Evolutionary conservation across 257 asterid genomes (phyloP).

Genomic region (Jacaranda copaia): DNA sequence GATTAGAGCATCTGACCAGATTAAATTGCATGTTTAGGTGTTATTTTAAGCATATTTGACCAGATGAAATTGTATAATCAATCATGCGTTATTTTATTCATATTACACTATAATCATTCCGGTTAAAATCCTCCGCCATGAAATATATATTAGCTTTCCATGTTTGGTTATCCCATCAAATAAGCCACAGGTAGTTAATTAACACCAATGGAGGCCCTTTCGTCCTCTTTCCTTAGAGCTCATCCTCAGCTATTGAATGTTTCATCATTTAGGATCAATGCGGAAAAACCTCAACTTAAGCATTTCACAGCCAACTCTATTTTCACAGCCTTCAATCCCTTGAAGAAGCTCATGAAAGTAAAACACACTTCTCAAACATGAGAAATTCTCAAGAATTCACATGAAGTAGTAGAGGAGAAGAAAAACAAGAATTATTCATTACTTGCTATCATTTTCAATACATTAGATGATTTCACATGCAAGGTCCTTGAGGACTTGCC

Average conservation of each 20-base stretch:
- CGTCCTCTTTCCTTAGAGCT: constrained; percentile 46
- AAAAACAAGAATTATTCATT: neutral
- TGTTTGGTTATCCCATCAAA: no score
- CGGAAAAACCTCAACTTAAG: neutral
- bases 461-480: constrained; percentile 33
- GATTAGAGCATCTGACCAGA: no score
- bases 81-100: no score
- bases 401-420: neutral
- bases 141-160: no score
- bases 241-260: neutral
- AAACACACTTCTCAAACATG: neutral
- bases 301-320: neutral
- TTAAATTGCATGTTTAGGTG: no score
- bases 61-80: no score
- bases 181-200: no score
- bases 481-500: constrained; percentile 43
- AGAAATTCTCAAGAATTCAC: constrained; percentile 10
- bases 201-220: constrained; percentile 43
- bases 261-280: constrained; percentile 38
- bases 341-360: neutral
- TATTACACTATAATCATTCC: no score
- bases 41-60: no score
- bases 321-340: neutral
- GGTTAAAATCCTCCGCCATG: no score
- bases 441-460: constrained; percentile 29